A percentile compares a stretch with the other conserved stretches of the same genome.
These are phyloP conservation scores for Ulmus americana DNA, from an alignment of 331 rosid genomes.

Conservation along the genomic window DNA sequence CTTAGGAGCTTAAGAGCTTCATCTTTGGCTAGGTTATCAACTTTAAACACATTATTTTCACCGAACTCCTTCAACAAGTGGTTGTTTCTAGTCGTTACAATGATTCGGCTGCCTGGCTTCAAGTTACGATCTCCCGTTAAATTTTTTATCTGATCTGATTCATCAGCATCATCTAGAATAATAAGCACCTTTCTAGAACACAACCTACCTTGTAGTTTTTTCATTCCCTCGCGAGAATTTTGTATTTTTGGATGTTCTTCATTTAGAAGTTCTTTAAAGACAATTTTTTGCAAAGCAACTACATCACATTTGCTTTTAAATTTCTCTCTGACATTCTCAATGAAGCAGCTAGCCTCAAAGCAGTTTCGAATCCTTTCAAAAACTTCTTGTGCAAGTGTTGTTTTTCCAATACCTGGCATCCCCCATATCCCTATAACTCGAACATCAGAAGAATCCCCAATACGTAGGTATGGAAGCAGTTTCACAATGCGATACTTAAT, in stretches of 20 bases:
- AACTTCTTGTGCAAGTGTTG: constrained; percentile 15
- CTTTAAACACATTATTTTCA: not conserved
- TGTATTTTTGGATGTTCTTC: not conserved
- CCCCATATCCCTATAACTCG: not conserved
- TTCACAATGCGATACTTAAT: not conserved
- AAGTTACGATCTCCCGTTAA: not conserved
- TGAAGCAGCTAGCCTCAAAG: constrained; percentile 14
- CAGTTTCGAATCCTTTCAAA: not conserved
- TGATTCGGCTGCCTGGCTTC: not conserved
- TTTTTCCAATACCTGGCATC: constrained; percentile 12
- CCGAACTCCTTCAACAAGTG: not conserved
- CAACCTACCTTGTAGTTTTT: not conserved
- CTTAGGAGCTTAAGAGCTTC: not conserved
- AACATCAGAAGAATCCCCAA: not conserved
- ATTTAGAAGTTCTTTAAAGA: not conserved
- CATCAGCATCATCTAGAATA: constrained; percentile 4
- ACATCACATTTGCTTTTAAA: not conserved
- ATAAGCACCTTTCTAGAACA: constrained; percentile 20
- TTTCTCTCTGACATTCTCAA: constrained; percentile 10
- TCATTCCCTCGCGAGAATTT: not conserved
- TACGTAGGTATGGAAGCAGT: not conserved
- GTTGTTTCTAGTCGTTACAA: constrained; percentile 37
- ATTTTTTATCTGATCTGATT: not conserved
- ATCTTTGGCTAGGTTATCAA: not conserved
- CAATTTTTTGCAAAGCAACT: not conserved